Evolutionary conservation across 371 early-diverging fungal genomes (phyloP).

Genomic region (Circinella umbellata): DNA sequence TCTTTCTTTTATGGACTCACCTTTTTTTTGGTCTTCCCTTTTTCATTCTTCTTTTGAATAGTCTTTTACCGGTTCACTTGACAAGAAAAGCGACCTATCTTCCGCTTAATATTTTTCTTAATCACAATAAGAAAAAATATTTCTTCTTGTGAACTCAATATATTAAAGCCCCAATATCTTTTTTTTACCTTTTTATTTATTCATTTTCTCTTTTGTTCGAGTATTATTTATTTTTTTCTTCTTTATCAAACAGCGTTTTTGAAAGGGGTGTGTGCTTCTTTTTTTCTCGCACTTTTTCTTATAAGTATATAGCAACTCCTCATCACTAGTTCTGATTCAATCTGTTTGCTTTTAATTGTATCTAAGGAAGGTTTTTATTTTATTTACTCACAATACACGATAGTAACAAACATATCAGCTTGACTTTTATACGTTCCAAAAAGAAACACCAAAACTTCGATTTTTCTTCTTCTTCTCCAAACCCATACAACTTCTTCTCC

Average conservation of each 20-base stretch:
- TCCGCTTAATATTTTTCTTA: neutral
- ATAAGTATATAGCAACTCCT: slow-evolving; percentile 7
- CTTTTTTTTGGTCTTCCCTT: slow-evolving; percentile 17
- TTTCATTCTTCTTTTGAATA: slow-evolving; percentile 22
- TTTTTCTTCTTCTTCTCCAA: neutral
- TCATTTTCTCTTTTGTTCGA: too few relatives aligned
- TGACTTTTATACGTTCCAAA: neutral
- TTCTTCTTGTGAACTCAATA: too few relatives aligned
- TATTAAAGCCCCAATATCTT: too few relatives aligned
- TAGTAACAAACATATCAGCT: neutral
- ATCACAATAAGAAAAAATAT: too few relatives aligned
- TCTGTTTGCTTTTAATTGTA: slow-evolving; percentile 15
- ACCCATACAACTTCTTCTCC: too few relatives aligned
- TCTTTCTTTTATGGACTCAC: slow-evolving; percentile 14
- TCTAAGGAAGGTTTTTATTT: slow-evolving; percentile 8
- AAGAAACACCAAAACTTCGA: neutral
- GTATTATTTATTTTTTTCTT: too few relatives aligned
- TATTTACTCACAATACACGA: neutral
- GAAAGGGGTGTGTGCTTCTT: neutral
- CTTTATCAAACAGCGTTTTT: too few relatives aligned
- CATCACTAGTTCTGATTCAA: slow-evolving; percentile 16
- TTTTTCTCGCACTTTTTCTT: slow-evolving; percentile 21
- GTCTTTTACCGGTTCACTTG: neutral
- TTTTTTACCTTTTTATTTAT: too few relatives aligned
- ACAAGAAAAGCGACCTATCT: slow-evolving; percentile 8